A percentile compares a stretch with the other conserved stretches of the same genome.
These are phyloP conservation scores for Microdochium nivale DNA, from an alignment of 2,329 filamentous ascomycete genomes.

Conservation along the genomic window DNA sequence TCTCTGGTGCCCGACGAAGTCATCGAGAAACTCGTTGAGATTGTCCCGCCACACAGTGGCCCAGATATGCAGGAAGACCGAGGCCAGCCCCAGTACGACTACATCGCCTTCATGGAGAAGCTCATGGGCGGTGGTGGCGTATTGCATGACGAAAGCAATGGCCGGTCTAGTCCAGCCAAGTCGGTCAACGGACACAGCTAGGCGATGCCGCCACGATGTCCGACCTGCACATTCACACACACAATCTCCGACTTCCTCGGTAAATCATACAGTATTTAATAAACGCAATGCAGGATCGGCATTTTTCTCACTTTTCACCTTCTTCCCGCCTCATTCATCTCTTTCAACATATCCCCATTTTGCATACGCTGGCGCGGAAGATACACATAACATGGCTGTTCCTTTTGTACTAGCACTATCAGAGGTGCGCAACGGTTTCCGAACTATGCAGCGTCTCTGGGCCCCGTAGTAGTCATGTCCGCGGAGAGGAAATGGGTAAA, in stretches of 20 bases:
- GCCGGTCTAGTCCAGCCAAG: conserved; percentile 18
- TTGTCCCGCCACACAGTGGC: conserved; percentile 77
- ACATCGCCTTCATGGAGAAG: conserved; percentile 94
- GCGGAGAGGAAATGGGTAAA: too few relatives aligned
- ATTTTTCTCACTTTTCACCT: too few relatives aligned
- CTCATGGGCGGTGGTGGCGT: conserved; percentile 40
- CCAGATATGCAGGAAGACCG: conserved; percentile 82
- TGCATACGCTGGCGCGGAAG: too few relatives aligned
- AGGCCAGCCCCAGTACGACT: conserved; percentile 83
- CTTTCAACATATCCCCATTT: too few relatives aligned
- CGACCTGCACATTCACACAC: not conserved
- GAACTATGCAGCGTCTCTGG: too few relatives aligned
- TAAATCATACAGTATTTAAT: not conserved
- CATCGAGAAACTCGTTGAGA: conserved; percentile 82
- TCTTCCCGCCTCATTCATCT: too few relatives aligned
- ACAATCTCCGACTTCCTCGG: not conserved
- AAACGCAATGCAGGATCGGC: not conserved
- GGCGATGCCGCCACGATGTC: not conserved
- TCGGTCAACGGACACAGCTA: conserved; percentile 13
- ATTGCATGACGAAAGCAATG: conserved; percentile 18
- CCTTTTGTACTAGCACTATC: too few relatives aligned
- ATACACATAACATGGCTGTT: too few relatives aligned
- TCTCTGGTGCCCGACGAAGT: conserved; percentile 94
- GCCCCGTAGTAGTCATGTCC: too few relatives aligned
- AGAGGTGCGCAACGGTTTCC: too few relatives aligned